phyloP scores from a whole-genome alignment of 805 yeast genomes.

The Scheffersomyces stipitis region DNA sequence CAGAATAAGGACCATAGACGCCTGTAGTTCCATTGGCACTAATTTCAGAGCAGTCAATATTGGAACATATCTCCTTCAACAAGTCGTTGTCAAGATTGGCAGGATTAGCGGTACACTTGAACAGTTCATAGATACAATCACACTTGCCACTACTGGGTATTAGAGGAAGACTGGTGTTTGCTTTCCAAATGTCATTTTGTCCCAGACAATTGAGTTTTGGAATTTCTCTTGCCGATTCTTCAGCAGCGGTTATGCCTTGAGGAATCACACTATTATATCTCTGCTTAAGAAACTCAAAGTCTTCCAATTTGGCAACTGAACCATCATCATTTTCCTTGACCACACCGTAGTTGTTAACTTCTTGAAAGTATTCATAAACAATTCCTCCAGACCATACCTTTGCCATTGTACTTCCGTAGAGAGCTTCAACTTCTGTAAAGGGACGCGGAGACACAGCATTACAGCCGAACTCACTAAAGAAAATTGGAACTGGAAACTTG shows the following conservation, averaged over 20 bases:
- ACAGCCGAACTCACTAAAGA: constrained; percentile 43
- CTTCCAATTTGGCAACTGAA: constrained; percentile 23
- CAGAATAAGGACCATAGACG: constrained; percentile 42
- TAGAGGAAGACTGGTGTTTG: constrained; percentile 30
- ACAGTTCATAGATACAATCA: constrained; percentile 42
- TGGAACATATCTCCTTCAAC: constrained; percentile 34
- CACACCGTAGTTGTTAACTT: constrained; percentile 35
- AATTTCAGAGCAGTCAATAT: constrained; percentile 40
- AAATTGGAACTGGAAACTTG: constrained; percentile 33
- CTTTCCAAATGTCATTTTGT: constrained; percentile 16
- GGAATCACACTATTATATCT: constrained; percentile 23
- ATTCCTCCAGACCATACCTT: constrained; percentile 42
- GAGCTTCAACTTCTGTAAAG: constrained; percentile 37
- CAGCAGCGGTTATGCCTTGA: constrained; percentile 9
- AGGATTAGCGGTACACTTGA: constrained; percentile 37
- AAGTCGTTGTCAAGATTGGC: constrained; percentile 17
- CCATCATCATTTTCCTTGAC: constrained; percentile 29
- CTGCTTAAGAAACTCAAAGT: constrained; percentile 27
- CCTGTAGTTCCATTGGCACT: constrained; percentile 35
- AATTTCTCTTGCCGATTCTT: not conserved
- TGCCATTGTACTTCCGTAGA: constrained; percentile 32
- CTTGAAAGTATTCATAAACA: constrained; percentile 37
- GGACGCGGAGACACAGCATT: constrained; percentile 36
- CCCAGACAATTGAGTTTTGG: not conserved
- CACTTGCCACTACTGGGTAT: constrained; percentile 44